Conservation (phyloP, 176 grass and related monocot species). For the Ensete glaucum region DNA sequence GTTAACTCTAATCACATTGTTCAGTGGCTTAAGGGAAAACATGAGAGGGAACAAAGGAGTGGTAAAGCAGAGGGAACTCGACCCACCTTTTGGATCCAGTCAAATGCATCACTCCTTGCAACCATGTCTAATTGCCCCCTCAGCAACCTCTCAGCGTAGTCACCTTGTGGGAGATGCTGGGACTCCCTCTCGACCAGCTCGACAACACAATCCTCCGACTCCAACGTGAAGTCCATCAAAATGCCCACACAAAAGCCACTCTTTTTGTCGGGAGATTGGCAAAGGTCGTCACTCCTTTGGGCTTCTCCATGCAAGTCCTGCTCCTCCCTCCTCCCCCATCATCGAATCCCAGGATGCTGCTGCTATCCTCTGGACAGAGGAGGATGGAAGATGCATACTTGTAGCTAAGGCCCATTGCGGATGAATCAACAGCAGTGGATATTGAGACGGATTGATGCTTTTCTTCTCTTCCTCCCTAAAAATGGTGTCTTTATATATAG, state of each 20-base stretch:
- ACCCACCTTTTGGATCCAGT: slow-evolving; percentile 17
- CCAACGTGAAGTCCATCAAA: neutral
- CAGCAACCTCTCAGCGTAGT: slow-evolving; percentile 7
- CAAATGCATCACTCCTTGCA: neutral
- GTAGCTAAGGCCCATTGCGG: neutral
- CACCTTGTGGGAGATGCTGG: slow-evolving; percentile 2
- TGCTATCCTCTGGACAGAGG: slow-evolving; percentile 14
- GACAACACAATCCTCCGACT: slow-evolving; percentile 5
- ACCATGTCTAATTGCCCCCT: neutral
- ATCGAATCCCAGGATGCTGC: slow-evolving; percentile 13
- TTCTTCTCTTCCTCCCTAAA: neutral
- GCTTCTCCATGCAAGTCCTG: neutral
- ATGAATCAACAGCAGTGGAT: neutral
- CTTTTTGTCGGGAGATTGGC: neutral
- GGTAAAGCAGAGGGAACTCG: neutral
- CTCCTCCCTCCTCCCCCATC: neutral
- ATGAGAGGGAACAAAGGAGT: neutral
- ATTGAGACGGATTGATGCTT: too few species aligned
- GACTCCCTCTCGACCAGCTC: slow-evolving; percentile 10
- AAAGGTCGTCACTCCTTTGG: neutral
- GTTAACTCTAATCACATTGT: neutral
- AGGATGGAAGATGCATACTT: slow-evolving; percentile 6
- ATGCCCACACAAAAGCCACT: neutral
- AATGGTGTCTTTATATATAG: neutral
- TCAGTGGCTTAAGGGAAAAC: neutral